These are phyloP conservation scores for Plantago coronopus DNA, from an alignment of 305 asterid species.

Conservation along the genomic window DNA sequence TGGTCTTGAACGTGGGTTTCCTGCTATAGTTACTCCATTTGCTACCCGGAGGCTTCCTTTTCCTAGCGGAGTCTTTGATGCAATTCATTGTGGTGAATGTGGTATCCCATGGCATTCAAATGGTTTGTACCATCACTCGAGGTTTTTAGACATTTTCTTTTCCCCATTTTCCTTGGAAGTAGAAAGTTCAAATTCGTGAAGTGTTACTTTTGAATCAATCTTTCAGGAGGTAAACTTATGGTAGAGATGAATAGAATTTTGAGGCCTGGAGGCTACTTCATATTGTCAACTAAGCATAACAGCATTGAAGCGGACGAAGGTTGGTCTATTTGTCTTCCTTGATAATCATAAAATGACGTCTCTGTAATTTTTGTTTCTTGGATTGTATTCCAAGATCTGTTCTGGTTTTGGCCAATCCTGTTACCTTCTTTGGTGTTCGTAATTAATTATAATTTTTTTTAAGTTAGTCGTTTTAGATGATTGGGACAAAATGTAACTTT, in stretches of 20 bases:
- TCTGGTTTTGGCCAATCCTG: background rate
- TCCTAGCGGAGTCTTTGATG: constrained; percentile 92
- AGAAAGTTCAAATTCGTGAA: constrained; percentile 7
- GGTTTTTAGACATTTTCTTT: constrained; percentile 13
- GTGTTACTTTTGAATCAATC: constrained; percentile 4
- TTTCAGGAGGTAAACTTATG: constrained; percentile 83
- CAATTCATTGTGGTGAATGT: constrained; percentile 85
- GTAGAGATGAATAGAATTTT: constrained; percentile 85
- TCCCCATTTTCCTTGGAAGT: constrained; percentile 3
- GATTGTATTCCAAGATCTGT: background rate
- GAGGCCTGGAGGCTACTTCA: constrained; percentile 96
- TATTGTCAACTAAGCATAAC: constrained; percentile 65
- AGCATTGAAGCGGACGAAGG: constrained; percentile 91
- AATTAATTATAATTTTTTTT: background rate
- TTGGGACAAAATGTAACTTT: too few relatives aligned
- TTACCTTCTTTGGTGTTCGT: background rate
- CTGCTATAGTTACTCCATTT: constrained; percentile 76
- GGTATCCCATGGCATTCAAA: constrained; percentile 70
- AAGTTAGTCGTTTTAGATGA: too few relatives aligned
- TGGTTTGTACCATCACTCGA: constrained; percentile 44
- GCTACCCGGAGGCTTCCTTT: constrained; percentile 71
- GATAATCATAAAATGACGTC: constrained; percentile 2
- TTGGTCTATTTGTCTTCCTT: constrained; percentile 32
- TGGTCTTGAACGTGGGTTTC: constrained; percentile 89
- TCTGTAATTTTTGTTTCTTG: background rate